Base-by-base conservation (phyloP, 164 flowering plant genomes). In the Annona cherimola region DNA sequence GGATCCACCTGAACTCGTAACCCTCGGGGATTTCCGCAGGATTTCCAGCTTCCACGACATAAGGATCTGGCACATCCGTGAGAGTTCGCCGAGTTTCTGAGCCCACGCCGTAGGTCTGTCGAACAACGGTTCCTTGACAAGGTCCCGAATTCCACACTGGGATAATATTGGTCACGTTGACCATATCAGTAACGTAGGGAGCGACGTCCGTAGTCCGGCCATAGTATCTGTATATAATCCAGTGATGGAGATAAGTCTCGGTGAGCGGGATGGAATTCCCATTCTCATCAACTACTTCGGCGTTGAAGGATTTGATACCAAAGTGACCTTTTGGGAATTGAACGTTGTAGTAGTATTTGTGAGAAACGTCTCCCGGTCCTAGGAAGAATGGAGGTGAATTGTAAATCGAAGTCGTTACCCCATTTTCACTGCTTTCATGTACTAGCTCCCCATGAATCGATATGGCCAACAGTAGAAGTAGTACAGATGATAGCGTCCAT, bases 221-320 rank as follows among this genome's bases (percentile, higher is more conserved):
- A 71, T 82, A 83, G 80, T 91, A 95, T 73, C 89, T 84, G 3
- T 2, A 61, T 7, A 91, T 75, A 19, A 87, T 67, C 98, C 98
- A 93, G 68, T 95, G 99, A 74, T 95, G 99, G 60, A 93, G 92
- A 83, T 95, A 95, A 67, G 94, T 90, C 71, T 95, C 96, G 5
- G 88, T 87, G 70, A 95, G 96, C 16, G 99, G 93, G 68, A 95
- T 77, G 6, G 97, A 77, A 42, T 79, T 85, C 65, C 98, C 98
- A 14, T 74, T 69, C 74, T 89, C 96, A 73, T 95, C 98, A 55
- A 95, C 84, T 4, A 95, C 87, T 83, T 95, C 96, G 6, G 89
- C 98, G 77, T 81, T 54, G 68, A 95, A 89, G 44, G 82, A 81
- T n/a, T n/a, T n/a, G n/a, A n/a, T n/a, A n/a, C n/a, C n/a, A n/a